Base-by-base conservation (phyloP, 2,329 filamentous ascomycete genomes). In the Teratosphaeria destructans region DNA sequence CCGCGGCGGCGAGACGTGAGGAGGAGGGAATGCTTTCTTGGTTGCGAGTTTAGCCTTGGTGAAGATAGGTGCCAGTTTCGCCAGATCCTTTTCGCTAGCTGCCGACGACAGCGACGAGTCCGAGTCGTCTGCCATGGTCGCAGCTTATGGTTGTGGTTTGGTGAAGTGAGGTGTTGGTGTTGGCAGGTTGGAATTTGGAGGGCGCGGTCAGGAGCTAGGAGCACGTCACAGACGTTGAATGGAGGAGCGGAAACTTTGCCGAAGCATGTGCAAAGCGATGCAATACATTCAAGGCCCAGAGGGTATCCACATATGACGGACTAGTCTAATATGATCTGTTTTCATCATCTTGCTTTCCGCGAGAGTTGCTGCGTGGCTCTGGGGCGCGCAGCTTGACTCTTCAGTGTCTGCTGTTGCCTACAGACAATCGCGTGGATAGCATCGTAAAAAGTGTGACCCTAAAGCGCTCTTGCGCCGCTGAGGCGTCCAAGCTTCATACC, bases 61-160 rank as follows among this genome's bases (percentile, higher is more conserved):
- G 62, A 73, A 73, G 57, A 73, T 72, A 56, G 72, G 71, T 56
- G 72, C 72, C 23, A 73, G 65, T 59, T 72, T 71, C 58, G 70
- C 64, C 52, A 71, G 60, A 52, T 85, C 83, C 68, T 86, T 82
- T 66, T 85, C 82, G 26, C 82, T 79, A 14, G 82, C 81, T 54
- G 81, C 79, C 55, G 83, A 84, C 37, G 83, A 85, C 55, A 85
- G 75, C 27, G 79, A 79, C 29, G 81, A 81, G 61, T 84, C 82
- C 49, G 80, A 81, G 68, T 83, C 82, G 62, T 78, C 79, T 23
- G 66, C 65, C 63, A 58, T 58, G 14, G 29, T 54, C 12, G 47
- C 35, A n/a, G 11, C 2, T 19, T 49, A n/a, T 19, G 16, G 5
- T 19, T 19, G 43, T 49, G 16, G 19, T 49, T 19, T 47, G n/a